phyloP scores from a whole-genome alignment of 2,329 filamentous ascomycete genomes.

The Fusarium burgessii region DNA sequence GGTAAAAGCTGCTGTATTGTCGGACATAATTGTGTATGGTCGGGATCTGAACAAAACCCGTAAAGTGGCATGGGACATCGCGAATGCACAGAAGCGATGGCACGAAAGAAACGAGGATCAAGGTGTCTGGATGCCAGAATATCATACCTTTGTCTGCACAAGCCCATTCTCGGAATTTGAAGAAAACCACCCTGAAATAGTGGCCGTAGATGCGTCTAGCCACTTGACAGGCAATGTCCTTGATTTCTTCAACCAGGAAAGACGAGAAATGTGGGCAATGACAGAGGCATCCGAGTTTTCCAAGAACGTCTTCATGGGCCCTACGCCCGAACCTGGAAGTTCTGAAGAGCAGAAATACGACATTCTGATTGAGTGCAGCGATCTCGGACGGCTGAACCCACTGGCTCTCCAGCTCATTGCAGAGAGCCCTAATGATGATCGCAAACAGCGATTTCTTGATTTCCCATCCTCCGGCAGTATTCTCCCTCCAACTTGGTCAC shows the following conservation, averaged over 20 bases:
- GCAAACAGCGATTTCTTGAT: conserved; percentile 61
- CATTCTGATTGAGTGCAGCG: conserved; percentile 88
- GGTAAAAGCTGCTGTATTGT: conserved; percentile 86
- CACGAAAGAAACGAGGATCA: conserved; percentile 71
- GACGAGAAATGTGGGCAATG: conserved; percentile 94
- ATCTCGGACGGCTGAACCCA: conserved; percentile 81
- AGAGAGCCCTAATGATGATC: conserved; percentile 62
- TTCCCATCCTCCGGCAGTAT: conserved; percentile 97
- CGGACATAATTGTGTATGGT: conserved; percentile 93
- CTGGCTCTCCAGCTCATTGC: conserved; percentile 73
- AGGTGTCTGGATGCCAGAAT: conserved; percentile 69
- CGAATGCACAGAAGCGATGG: conserved; percentile 82
- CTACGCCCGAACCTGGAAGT: conserved; percentile 78
- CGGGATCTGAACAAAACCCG: conserved; percentile 72
- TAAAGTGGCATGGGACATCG: conserved; percentile 76
- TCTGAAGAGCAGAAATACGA: conserved; percentile 76
- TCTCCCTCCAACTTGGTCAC: conserved; percentile 84
- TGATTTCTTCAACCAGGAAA: conserved; percentile 91
- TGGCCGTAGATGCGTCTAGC: conserved; percentile 80
- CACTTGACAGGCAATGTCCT: conserved; percentile 80
- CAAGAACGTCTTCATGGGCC: conserved; percentile 89
- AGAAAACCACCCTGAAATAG: conserved; percentile 73
- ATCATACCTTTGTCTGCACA: conserved; percentile 85
- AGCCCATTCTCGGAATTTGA: conserved; percentile 80
- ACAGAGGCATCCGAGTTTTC: conserved; percentile 89